Evolutionary conservation across 345 rosid species (phyloP).

Genomic region (Populus deltoides): DNA sequence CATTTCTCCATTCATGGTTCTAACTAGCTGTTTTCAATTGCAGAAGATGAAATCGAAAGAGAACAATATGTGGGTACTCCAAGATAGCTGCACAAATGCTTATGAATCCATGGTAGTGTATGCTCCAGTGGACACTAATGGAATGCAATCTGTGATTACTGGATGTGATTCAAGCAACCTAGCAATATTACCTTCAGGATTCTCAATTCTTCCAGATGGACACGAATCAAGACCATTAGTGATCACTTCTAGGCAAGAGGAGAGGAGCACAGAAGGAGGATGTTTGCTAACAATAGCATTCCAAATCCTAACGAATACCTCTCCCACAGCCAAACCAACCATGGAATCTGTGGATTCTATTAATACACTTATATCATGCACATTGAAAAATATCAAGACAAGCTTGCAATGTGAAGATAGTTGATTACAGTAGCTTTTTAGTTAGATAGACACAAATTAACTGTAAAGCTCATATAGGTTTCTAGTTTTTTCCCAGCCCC

Average conservation of each 20-base stretch:
- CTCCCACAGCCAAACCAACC: constrained; percentile 67
- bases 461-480: constrained; percentile 18
- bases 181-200: constrained; percentile 81
- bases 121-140: constrained; percentile 73
- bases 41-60: constrained; percentile 82
- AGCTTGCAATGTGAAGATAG: constrained; percentile 80
- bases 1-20: neutral
- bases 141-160: constrained; percentile 75
- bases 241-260: constrained; percentile 76
- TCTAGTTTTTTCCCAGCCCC: neutral
- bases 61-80: constrained; percentile 72
- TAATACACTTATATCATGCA: constrained; percentile 70
- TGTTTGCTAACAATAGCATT: constrained; percentile 78
- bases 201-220: constrained; percentile 90
- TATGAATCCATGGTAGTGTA: constrained; percentile 82
- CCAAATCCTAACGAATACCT: constrained; percentile 63
- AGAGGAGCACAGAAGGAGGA: constrained; percentile 80
- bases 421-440: constrained; percentile 7
- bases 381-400: constrained; percentile 68
- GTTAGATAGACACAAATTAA: constrained; percentile 9
- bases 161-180: constrained; percentile 92
- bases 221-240: constrained; percentile 81
- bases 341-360: constrained; percentile 81
- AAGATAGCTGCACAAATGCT: constrained; percentile 80
- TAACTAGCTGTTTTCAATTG: constrained; percentile 5